Evolutionary conservation across 805 yeast species (phyloP), one percentile per base, ranked within the genome.

Genomic region (Pichia occidentalis): DNA sequence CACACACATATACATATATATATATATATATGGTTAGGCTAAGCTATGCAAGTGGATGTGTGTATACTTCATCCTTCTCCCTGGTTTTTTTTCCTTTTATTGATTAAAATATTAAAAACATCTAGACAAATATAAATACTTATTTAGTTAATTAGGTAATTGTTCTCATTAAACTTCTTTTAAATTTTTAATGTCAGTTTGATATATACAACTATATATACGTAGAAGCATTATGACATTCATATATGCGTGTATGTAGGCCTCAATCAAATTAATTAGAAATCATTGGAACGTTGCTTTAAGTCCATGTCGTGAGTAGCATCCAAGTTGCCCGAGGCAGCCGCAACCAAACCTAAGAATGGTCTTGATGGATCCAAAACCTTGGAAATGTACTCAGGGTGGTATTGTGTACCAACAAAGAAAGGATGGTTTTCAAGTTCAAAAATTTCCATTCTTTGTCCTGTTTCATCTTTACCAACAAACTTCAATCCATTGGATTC

Each of bases 291-390:
- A 29, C 53, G 44, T 41, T 52, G 52, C 40, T 52, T 49, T 39
- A 54, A 46, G 39, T 61, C 64, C 39, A 54, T 52, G 30, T 69
- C 63, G 49, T 85, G 65, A 35, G 85, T 73, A 32, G 75, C 69
- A 44, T 82, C 84, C 55, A 92, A 70, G 40, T 79, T 73, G 42
- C 95, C 96, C 32, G 92, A 71, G 32, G 95, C 68, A 14, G 99
- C 97, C 37, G 97, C 97, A 43, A 92, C 84, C 50, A 92, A 74
- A 38, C 99, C 99, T 59, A 92, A 73, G 68, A 92, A 85, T 39
- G 99, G 99, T 61, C 84, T 76, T 20, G 97, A 88, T 38, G 99
- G 98, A 53, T 87, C 95, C 58, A 92, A 73, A 20, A 94, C 98
- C 65, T 94, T 87, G 34, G 97, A 87, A 49, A 88, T 72, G 63